Evolutionary conservation across 306 rosid genomes (phyloP), one percentile per base, ranked within the genome.

Genomic region (Cotoneaster glaucophyllus): DNA sequence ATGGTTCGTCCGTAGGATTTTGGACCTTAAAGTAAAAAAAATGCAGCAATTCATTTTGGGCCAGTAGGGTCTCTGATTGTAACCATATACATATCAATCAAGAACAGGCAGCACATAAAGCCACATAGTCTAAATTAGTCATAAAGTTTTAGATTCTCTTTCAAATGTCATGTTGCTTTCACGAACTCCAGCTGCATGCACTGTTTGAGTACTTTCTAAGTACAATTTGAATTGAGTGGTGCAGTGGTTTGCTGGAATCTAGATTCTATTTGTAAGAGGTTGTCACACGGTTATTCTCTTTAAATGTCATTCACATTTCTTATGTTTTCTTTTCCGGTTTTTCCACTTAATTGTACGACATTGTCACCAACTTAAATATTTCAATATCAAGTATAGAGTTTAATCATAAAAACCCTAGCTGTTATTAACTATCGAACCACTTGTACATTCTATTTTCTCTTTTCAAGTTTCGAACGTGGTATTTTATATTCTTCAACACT

Each of bases 1-100:
- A 70, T 73, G 43, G 59, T 78, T 59, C 43, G 25, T 58, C 65
- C 63, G 24, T 15, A 64, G 44, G 70, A 59, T 78, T 48, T 71
- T 48, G 59, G 22, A 19, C 44, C 58, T 62, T 43, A 18, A 58
- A 62, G 68, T 41, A 58, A 39, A 58, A 39, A 21, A 73, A 17
- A 39, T 59, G 56, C 57, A 17, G 4, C 26, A 58, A 11, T 73
- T 39, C 8, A 41, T 39, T 39, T 57, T 24, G 66, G 34, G 41
- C 52, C 11, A 22, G 54, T 34, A 71, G 61, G 13, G 52, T 41
- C 41, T 6, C 57, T 39, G 8, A 17, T 25, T 6, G 18, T 50
- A 48, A 50, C 54, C 54, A 8, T 50, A 41, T 25, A 19, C 17
- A 59, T 58, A 39, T 57, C 63, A 57, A 57, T 12, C 28, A 56